Base-by-base conservation (phyloP, 345 rosid genomes). In the Eucalyptus curtisii region DNA sequence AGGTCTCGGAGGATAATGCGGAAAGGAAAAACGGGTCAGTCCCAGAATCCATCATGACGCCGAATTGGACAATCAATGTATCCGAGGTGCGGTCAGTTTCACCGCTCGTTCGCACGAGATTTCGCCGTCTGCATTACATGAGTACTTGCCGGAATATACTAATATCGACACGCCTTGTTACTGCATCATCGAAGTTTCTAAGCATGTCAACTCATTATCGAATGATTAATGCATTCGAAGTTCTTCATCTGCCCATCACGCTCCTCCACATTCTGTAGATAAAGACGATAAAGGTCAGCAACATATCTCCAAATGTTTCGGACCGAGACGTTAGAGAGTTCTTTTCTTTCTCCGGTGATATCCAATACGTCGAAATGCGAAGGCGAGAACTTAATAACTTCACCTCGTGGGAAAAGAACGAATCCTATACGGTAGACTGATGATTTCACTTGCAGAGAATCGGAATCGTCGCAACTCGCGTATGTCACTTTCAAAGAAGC, bases 301-400 rank as follows among this genome's bases (percentile, higher is more conserved):
- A 93, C 90, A 57, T 94, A 71, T 94, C 96, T 4, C 49, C 88
- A 19, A 80, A 57, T n/a, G 94, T 92, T 66, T 87, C 90, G 7
- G 92, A 89, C 87, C 76, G 19, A 19, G 94, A 93, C 87, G 87
- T 94, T 87, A 91, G 59, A 90, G 96, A 92, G 87, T 93, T 94
- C 90, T 94, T 94, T 82, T 93, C 95, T 37, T 92, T 91, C 89
- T 92, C 95, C 33, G 95, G 96, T 8, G 90, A 94, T 48, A 84
- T 94, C 85, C 92, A 90, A 87, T 87, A 92, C 79, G 90, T 93
- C 55, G 95, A 94, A 88, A 92, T 93, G 92, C 88, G 40, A 90
- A 94, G 92, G 96, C 90, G 37, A 66, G 90, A 81, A 49, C 86
- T 87, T 42, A 24, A 44, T 47, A n/a, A 44, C 30, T 49, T 49